phyloP scores from a whole-genome alignment of 129 eudicot species.

The Artemisia annua region DNA sequence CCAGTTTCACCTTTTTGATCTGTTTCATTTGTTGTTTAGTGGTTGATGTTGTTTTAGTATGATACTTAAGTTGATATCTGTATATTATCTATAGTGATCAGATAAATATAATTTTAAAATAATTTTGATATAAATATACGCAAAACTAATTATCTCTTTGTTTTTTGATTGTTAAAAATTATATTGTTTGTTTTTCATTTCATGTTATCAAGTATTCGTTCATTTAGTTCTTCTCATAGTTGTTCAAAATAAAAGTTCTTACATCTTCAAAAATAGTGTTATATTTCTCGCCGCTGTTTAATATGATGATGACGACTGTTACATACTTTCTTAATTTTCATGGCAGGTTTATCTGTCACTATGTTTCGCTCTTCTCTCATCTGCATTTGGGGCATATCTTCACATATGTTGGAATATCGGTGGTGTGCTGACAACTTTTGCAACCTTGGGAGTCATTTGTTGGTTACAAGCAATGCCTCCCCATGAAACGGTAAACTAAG shows the following conservation, averaged over 20 bases:
- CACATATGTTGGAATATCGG: slow-evolving; percentile 82
- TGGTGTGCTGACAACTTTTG: slow-evolving; percentile 62
- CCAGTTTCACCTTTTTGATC: background rate
- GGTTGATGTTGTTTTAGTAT: background rate
- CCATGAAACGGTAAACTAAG: slow-evolving; percentile 48
- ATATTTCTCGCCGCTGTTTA: background rate
- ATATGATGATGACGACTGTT: background rate
- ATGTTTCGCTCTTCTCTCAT: slow-evolving; percentile 71
- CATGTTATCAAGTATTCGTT: no score
- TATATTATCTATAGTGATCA: no score
- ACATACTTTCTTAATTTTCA: background rate
- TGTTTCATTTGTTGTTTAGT: slow-evolving; percentile 3
- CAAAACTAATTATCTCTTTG: background rate
- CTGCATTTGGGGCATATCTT: slow-evolving; percentile 73
- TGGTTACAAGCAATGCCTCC: slow-evolving; percentile 55
- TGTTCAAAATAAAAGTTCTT: no score
- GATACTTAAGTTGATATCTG: background rate
- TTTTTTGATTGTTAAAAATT: background rate
- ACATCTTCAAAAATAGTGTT: no score
- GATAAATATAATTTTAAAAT: no score
- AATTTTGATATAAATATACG: background rate
- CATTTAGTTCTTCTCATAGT: no score
- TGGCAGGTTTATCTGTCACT: slow-evolving; percentile 67
- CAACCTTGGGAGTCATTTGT: slow-evolving; percentile 49
- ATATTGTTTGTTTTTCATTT: no score